These are phyloP conservation scores for Pseudogymnoascus sp. DNA, from an alignment of 2,329 filamentous ascomycete genomes.

Conservation along the genomic window DNA sequence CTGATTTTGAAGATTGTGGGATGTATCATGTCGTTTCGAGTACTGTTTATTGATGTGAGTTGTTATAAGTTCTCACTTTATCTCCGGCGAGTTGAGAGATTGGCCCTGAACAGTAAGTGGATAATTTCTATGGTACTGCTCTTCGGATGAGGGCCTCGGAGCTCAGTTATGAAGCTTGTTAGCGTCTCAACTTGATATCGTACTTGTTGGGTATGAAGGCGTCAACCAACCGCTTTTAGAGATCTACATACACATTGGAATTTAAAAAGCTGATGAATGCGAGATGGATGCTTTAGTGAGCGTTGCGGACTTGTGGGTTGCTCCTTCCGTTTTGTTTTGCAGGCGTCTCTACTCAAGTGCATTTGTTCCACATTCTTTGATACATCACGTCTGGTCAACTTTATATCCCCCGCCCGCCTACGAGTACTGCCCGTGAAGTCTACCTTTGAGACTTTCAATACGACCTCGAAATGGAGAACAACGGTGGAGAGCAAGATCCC, in stretches of 20 bases:
- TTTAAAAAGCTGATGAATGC: neutral
- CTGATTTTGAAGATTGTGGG: neutral
- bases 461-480: neutral
- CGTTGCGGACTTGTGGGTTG: neutral
- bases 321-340: neutral
- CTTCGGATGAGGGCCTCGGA: neutral
- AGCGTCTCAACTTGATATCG: neutral
- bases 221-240: neutral
- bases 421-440: no score
- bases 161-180: neutral
- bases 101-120: neutral
- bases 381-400: neutral
- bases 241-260: neutral
- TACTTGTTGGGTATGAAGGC: neutral
- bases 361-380: neutral
- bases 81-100: neutral
- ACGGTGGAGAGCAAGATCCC: neutral
- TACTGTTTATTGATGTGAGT: neutral
- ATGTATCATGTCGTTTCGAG: neutral
- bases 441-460: no score
- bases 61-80: neutral
- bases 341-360: neutral
- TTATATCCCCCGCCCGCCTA: no score
- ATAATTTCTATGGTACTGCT: neutral
- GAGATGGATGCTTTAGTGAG: neutral